Percentiles rank a stretch among this genome's conserved stretches.
Conservation (phyloP, 306 rosid species). For the Lathyrus aphaca region DNA sequence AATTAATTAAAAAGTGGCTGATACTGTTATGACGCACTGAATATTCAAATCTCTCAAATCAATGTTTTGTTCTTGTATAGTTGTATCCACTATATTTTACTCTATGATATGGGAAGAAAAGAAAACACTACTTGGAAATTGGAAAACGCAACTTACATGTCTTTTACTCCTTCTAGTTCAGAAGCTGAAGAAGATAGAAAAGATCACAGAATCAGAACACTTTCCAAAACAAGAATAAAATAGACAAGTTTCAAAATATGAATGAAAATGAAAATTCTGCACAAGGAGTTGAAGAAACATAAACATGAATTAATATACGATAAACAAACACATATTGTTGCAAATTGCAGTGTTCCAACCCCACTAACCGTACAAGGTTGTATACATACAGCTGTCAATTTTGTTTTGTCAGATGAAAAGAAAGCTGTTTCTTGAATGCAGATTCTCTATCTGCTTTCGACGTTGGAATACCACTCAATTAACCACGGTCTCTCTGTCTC, state of each 20-base stretch:
- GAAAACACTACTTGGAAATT: neutral
- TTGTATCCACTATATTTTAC: neutral
- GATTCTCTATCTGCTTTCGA: constrained; percentile 52
- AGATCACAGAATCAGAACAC: neutral
- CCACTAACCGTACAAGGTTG: neutral
- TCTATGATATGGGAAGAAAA: neutral
- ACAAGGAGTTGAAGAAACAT: neutral
- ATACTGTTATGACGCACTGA: neutral
- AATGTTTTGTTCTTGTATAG: neutral
- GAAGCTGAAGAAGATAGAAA: neutral
- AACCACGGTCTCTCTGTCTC: neutral
- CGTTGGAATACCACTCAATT: constrained; percentile 64
- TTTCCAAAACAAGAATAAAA: neutral
- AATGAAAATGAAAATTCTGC: neutral
- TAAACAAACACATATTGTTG: no score
- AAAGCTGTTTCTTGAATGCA: constrained; percentile 2
- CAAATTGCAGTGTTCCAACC: neutral
- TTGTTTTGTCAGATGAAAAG: neutral
- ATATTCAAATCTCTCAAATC: neutral
- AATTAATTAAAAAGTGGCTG: neutral
- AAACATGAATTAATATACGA: neutral
- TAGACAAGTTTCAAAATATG: neutral
- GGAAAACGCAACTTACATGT: neutral
- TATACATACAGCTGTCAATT: no score
- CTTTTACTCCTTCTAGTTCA: neutral